A percentile compares a stretch with the other conserved stretches of the same genome.
These are phyloP conservation scores for Coelastrella sp. DNA, from an alignment of 139 green algal species.

Conservation along the genomic window DNA sequence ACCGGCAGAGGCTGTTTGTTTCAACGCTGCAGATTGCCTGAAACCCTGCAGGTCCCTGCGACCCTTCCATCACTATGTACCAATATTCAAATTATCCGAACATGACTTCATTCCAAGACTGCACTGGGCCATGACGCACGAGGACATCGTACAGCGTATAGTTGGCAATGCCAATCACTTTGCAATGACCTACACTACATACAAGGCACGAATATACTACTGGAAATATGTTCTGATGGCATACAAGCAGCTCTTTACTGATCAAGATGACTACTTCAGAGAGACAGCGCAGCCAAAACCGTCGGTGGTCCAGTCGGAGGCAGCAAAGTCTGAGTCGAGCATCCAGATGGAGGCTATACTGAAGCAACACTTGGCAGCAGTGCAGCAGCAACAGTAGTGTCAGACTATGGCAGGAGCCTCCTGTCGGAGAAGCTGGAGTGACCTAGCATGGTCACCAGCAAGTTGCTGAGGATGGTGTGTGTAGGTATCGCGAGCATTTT, in stretches of 20 bases:
- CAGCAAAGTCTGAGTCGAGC: neutral
- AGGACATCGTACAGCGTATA: neutral
- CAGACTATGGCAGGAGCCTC: neutral
- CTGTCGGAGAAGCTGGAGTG: no score
- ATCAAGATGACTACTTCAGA: slow-evolving; percentile 22
- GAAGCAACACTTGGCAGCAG: neutral
- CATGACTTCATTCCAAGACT: slow-evolving; percentile 24
- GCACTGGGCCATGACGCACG: slow-evolving; percentile 22
- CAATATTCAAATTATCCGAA: slow-evolving; percentile 24
- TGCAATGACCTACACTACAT: slow-evolving; percentile 28
- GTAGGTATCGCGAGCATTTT: no score
- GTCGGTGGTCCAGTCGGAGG: no score
- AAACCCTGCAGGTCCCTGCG: slow-evolving; percentile 18
- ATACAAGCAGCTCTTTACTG: slow-evolving; percentile 4
- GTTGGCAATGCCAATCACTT: slow-evolving; percentile 38
- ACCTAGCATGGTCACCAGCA: no score
- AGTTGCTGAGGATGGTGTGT: no score
- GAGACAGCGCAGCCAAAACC: no score
- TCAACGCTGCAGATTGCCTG: neutral
- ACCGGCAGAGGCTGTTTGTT: neutral
- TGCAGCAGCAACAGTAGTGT: neutral
- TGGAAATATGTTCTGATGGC: slow-evolving; percentile 42
- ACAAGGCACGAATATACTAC: slow-evolving; percentile 24
- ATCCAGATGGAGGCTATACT: neutral
- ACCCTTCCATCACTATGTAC: slow-evolving; percentile 33